Percentiles rank a stretch among this genome's conserved stretches.
These are phyloP conservation scores for Entophlyctis luteolus DNA, from an alignment of 192 early-diverging fungal genomes.

Conservation along the genomic window DNA sequence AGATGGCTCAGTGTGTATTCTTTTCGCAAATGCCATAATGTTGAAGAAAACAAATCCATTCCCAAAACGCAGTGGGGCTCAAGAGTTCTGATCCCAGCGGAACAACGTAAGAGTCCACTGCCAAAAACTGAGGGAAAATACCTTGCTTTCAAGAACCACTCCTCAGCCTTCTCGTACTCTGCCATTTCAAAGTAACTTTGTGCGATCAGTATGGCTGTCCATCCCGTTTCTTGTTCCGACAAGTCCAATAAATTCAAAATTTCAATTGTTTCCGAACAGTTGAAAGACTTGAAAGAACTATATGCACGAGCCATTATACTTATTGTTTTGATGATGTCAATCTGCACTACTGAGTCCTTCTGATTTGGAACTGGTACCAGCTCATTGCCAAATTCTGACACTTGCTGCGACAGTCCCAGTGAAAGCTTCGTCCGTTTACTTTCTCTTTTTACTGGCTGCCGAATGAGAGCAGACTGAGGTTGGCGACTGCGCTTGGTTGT, in stretches of 20 bases:
- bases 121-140: background rate
- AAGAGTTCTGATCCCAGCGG: constrained; percentile 37
- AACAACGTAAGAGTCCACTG: background rate
- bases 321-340: background rate
- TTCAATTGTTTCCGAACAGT: constrained; percentile 22
- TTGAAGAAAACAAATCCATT: constrained; percentile 82
- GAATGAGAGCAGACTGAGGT: background rate
- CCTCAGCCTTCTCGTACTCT: constrained; percentile 16
- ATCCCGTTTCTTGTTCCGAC: constrained; percentile 19
- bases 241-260: constrained; percentile 3
- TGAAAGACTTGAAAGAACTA: constrained; percentile 7
- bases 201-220: constrained; percentile 20
- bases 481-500: background rate
- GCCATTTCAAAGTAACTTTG: constrained; percentile 24
- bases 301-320: constrained; percentile 24
- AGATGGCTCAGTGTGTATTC: constrained; percentile 69
- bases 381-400: background rate
- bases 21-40: constrained; percentile 79
- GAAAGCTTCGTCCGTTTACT: constrained; percentile 11
- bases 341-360: too few relatives aligned
- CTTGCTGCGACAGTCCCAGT: background rate
- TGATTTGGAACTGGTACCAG: background rate
- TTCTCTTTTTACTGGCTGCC: constrained; percentile 18
- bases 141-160: constrained; percentile 22
- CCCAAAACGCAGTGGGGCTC: constrained; percentile 71